Conservation (phyloP, 306 rosid genomes). For the Gleditsia sinensis region DNA sequence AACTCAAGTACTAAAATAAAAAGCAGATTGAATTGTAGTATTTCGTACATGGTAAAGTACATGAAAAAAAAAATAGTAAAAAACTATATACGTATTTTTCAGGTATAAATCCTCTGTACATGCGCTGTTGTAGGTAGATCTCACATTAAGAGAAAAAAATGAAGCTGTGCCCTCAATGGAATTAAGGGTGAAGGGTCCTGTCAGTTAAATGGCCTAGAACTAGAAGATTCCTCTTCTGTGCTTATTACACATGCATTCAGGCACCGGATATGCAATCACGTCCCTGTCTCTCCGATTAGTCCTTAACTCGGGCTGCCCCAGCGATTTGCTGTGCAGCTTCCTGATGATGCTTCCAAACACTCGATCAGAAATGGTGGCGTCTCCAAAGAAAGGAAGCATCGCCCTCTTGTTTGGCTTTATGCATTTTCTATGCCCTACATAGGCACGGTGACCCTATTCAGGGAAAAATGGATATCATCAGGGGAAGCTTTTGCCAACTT, state of each 20-base stretch:
- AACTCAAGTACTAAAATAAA: too few species aligned
- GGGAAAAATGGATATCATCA: too few species aligned
- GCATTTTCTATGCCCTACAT: background rate
- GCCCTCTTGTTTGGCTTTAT: background rate
- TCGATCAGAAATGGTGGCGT: background rate
- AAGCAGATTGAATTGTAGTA: too few species aligned
- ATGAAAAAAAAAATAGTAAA: too few species aligned
- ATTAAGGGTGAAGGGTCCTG: too few species aligned
- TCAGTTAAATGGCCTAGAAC: background rate
- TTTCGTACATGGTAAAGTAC: too few species aligned
- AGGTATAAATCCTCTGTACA: too few species aligned
- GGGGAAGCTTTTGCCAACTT: too few species aligned
- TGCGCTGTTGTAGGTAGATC: too few species aligned
- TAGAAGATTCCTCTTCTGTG: background rate
- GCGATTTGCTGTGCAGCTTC: background rate
- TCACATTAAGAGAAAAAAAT: too few species aligned
- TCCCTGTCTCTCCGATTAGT: background rate
- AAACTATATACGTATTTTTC: too few species aligned
- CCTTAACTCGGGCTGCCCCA: background rate
- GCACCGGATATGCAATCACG: background rate
- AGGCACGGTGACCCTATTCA: background rate
- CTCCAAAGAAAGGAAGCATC: background rate
- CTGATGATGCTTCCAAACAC: background rate
- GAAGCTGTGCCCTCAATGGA: too few species aligned
- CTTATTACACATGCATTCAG: background rate